Conservation (phyloP, 805 yeast genomes). For the Komagataella phaffii region DNA sequence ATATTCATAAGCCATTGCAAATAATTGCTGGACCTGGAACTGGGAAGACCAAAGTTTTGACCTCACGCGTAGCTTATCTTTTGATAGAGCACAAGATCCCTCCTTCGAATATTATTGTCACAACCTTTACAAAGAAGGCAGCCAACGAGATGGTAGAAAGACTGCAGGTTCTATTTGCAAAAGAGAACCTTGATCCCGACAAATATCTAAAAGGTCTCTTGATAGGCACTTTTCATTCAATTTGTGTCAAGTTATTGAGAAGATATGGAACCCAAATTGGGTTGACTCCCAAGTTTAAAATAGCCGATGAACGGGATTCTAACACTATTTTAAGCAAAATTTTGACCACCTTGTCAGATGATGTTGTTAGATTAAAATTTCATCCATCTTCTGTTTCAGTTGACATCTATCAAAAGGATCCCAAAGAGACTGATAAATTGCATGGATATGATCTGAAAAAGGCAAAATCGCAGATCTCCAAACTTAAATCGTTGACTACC, state of each 20-base stretch:
- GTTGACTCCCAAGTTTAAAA: slow-evolving; percentile 24
- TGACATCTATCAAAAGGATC: slow-evolving; percentile 1
- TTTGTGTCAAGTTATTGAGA: slow-evolving; percentile 50
- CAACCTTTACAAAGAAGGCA: slow-evolving; percentile 90
- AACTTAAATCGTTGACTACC: slow-evolving; percentile 39
- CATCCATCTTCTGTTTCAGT: slow-evolving; percentile 2
- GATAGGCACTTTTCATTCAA: slow-evolving; percentile 85
- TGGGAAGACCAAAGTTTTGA: slow-evolving; percentile 73
- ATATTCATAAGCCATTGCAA: slow-evolving; percentile 25
- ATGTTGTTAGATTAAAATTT: slow-evolving; percentile 4
- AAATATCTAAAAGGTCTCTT: slow-evolving; percentile 22
- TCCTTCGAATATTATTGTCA: slow-evolving; percentile 61
- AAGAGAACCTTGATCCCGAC: slow-evolving; percentile 15
- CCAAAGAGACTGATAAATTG: slow-evolving; percentile 3
- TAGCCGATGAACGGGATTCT: slow-evolving; percentile 58
- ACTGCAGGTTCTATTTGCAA: slow-evolving; percentile 22
- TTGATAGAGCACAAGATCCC: slow-evolving; percentile 33
- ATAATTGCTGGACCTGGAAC: slow-evolving; percentile 53
- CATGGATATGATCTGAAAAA: slow-evolving; percentile 25
- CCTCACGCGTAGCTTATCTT: slow-evolving; percentile 66
- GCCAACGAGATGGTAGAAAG: slow-evolving; percentile 75
- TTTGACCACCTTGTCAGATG: slow-evolving; percentile 17
- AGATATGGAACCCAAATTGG: slow-evolving; percentile 40
- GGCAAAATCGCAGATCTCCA: slow-evolving; percentile 34
- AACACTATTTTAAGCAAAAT: slow-evolving; percentile 29